These are phyloP conservation scores for Xylaria grammica DNA, from an alignment of 495 filamentous ascomycete species.

Conservation along the genomic window DNA sequence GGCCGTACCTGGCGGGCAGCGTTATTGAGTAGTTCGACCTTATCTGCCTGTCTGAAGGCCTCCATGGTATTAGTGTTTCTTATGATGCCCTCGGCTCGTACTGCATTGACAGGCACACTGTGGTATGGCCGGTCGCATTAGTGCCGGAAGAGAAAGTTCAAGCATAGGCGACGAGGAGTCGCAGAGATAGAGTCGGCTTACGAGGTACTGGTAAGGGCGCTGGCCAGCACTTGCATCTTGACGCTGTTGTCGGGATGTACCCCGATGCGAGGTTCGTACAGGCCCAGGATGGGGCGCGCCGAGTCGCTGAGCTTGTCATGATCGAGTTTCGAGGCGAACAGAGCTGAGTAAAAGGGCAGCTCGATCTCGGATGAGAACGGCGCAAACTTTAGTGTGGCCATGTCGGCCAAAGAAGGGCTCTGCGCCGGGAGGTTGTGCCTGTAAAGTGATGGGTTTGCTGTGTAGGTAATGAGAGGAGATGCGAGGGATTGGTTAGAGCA, in stretches of 20 bases:
- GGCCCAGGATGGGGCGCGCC: constrained; percentile 80
- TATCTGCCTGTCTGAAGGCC: constrained; percentile 82
- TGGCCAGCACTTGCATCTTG: constrained; percentile 86
- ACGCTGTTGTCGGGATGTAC: constrained; percentile 73
- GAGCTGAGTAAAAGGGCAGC: constrained; percentile 87
- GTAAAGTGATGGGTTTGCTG: background rate
- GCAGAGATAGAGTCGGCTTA: constrained; percentile 52
- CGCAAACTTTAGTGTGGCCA: constrained; percentile 64
- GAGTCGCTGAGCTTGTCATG: constrained; percentile 96
- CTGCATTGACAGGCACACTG: constrained; percentile 74
- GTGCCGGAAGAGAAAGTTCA: constrained; percentile 7
- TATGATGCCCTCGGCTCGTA: constrained; percentile 89
- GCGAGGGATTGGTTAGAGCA: too few species aligned
- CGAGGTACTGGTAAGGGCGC: constrained; percentile 81
- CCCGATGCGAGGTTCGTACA: constrained; percentile 80
- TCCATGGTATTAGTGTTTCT: constrained; percentile 97
- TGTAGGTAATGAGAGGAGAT: too few species aligned
- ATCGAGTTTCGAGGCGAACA: constrained; percentile 90
- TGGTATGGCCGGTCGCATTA: constrained; percentile 22
- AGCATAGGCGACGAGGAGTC: background rate
- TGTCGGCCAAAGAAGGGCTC: constrained; percentile 22
- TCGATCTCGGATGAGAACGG: constrained; percentile 94
- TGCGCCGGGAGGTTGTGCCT: background rate
- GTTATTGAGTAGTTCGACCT: constrained; percentile 70
- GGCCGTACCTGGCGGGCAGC: constrained; percentile 73